A percentile compares a stretch with the other conserved stretches of the same genome.
Conservation (phyloP, 257 asterid genomes). For the Scutellaria barbata region DNA sequence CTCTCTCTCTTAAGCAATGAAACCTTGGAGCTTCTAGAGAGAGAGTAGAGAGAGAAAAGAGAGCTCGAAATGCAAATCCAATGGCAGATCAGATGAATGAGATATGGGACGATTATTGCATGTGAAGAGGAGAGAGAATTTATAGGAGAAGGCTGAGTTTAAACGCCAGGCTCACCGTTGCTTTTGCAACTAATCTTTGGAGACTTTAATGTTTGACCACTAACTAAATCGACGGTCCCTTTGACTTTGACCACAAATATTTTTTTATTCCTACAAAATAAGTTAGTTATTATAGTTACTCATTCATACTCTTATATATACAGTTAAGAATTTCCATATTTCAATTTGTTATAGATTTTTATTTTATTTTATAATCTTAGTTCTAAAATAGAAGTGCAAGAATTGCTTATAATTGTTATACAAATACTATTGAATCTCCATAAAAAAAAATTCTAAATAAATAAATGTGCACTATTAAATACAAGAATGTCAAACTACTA, state of each 20-base stretch:
- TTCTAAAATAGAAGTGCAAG: no score
- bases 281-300: no score
- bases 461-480: neutral
- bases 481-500: neutral
- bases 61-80: neutral
- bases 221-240: neutral
- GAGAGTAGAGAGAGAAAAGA: conserved; percentile 21
- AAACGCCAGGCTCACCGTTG: conserved; percentile 11
- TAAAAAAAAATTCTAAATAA: no score
- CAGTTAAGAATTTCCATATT: no score
- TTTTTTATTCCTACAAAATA: neutral
- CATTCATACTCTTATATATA: no score
- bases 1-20: conserved; percentile 30
- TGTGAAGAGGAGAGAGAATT: neutral
- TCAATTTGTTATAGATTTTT: no score
- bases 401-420: no score
- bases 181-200: conserved; percentile 12
- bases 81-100: neutral
- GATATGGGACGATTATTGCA: neutral
- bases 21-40: neutral
- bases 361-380: no score
- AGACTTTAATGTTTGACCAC: conserved; percentile 29
- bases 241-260: neutral
- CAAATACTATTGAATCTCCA: no score
- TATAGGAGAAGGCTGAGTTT: neutral